A percentile compares a stretch with the other conserved stretches of the same genome.
Evolutionary conservation across 1,284 basidiomycete species (phyloP).

Genomic region (Puccinia sorghi): DNA sequence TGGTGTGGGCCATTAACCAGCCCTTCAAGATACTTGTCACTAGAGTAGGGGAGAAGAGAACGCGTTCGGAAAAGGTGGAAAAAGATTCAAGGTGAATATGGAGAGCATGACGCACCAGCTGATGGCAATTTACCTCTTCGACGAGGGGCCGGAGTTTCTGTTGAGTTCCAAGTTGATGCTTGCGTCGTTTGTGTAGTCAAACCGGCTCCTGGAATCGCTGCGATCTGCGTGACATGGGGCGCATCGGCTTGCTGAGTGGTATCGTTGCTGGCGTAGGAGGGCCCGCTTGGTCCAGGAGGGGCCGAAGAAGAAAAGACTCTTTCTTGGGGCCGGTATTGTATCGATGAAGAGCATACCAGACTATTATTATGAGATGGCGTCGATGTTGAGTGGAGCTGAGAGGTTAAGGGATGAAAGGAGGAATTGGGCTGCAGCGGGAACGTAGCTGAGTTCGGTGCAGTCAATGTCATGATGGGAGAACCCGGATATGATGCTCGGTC

Average conservation of each 20-base stretch:
- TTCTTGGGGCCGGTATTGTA: neutral
- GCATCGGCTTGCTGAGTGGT: neutral
- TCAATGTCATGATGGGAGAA: slow-evolving; percentile 30
- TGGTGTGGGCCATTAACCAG: slow-evolving; percentile 84
- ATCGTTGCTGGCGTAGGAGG: neutral
- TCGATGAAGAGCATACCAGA: slow-evolving; percentile 13
- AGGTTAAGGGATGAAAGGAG: slow-evolving; percentile 1
- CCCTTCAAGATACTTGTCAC: slow-evolving; percentile 84
- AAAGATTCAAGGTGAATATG: neutral
- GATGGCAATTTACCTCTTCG: slow-evolving; percentile 45
- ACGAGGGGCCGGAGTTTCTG: slow-evolving; percentile 41
- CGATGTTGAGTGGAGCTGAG: slow-evolving; percentile 1
- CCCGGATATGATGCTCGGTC: slow-evolving; percentile 29
- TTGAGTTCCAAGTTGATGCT: slow-evolving; percentile 20
- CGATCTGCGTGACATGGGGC: neutral
- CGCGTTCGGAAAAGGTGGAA: neutral
- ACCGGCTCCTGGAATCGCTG: neutral
- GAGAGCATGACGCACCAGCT: slow-evolving; percentile 22
- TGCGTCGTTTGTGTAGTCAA: neutral
- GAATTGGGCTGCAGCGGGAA: slow-evolving; percentile 7
- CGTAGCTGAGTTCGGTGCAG: slow-evolving; percentile 33
- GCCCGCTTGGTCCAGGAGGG: neutral
- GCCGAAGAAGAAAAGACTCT: slow-evolving; percentile 27
- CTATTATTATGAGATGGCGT: neutral
- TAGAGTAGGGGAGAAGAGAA: slow-evolving; percentile 33